These are phyloP conservation scores for Quercus phellos DNA, from an alignment of 331 rosid species.

Conservation along the genomic window DNA sequence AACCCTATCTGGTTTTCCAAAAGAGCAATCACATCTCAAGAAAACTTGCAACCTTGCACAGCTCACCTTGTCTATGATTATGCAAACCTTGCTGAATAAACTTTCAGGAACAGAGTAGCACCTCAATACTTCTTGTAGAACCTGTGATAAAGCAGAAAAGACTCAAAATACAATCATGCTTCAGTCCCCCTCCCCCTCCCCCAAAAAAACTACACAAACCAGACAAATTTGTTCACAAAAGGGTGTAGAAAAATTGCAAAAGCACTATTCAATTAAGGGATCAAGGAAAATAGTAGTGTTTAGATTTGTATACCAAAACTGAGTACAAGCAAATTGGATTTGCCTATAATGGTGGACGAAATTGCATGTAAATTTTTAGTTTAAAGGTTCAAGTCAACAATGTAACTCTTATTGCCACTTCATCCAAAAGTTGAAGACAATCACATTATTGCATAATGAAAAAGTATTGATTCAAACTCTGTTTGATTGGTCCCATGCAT, in stretches of 20 bases:
- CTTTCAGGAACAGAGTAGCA: conserved; percentile 61
- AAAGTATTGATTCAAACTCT: not conserved
- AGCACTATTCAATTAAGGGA: not conserved
- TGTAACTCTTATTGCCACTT: conserved; percentile 5
- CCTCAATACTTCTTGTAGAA: conserved; percentile 79
- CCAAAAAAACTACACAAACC: not conserved
- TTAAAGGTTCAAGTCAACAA: conserved; percentile 1
- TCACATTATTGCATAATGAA: conserved; percentile 7
- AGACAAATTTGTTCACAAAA: not conserved
- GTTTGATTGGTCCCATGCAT: no score
- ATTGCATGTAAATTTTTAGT: not conserved
- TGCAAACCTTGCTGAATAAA: conserved; percentile 86
- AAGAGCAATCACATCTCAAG: not conserved
- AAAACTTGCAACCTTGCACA: conserved; percentile 16
- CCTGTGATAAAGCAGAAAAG: conserved; percentile 42
- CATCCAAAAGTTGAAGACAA: conserved; percentile 1
- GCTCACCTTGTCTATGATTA: conserved; percentile 94
- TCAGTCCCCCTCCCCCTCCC: not conserved
- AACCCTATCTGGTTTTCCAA: not conserved
- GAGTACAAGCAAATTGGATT: not conserved
- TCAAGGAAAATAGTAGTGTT: not conserved
- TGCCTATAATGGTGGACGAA: conserved; percentile 6
- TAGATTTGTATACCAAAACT: conserved; percentile 3
- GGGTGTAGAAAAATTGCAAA: not conserved
- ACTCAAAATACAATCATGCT: not conserved